Base-by-base conservation (phyloP, 805 yeast species). In the Saccharomycopsis sp. region DNA sequence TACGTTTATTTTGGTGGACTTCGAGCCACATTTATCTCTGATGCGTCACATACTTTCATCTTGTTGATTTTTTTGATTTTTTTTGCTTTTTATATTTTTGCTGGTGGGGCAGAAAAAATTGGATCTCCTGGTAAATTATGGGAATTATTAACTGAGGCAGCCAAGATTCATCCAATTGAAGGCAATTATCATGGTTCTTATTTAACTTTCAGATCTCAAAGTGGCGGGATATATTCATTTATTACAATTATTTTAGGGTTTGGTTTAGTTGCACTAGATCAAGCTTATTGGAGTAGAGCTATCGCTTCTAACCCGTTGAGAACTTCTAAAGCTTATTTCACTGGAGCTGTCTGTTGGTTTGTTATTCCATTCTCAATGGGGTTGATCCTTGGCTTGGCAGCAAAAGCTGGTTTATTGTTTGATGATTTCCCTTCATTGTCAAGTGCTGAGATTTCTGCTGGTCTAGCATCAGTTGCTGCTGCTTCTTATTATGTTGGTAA, bases 1-100 rank as follows among this genome's bases (percentile, higher is more conserved):
- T 74, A 74, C 53, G 74, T 76, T 3, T 62, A 66, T 22, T 63
- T 71, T 34, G 79, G 78, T 41, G 79, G 79, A 7, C 56, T 74
- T 23, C 68, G 71, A 51, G 73, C 77, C 8, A 74, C 79, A 2
- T 72, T 74, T 50, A 59, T 74, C 33, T 67, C 78, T 11, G 79
- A 74, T 55, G 73, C 72, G 55, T 62, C 66, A 14, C 77, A 72
- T 55, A 70, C 75, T 1, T 67, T 70, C 37, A 64, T 72, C 43
- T 59, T 72, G 34, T 61, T 66, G 47, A 58, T 64, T 23, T 62
- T 71, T 40, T 54, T 71, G 38, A 51, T 70, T 40, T 54, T 63
- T 4, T 56, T 67, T 16, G 55, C 56, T 3, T 70, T 63, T 50
- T 59, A 58, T 13, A 58, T 63, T n/a, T 71, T 63, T 50, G 57